Evolutionary conservation across 2,329 filamentous ascomycete species (phyloP), one percentile per base, ranked within the genome.

Genomic region (Thermoascus crustaceus): DNA sequence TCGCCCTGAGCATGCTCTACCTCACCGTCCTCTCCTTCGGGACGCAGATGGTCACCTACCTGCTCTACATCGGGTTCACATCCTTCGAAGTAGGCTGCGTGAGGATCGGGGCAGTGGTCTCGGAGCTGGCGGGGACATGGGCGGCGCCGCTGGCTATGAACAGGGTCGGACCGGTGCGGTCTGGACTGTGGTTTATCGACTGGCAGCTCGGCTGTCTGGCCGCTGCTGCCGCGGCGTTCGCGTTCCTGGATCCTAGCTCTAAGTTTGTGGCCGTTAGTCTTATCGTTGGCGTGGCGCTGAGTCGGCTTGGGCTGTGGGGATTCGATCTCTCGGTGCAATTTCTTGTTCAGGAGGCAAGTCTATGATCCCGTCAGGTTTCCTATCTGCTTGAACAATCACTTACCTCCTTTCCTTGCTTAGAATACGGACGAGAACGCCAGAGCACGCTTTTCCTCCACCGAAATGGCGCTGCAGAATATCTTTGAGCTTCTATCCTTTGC

Each of bases 401-500:
- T 30, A 21, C 19, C 8, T 5, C 14, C 19, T 14, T 19, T 14
- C 7, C 2, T 27, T 11, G 11, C 24, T 1, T 35, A 78, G 74
- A 69, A 72, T 35, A 68, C 80, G 13, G 65, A 72, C 25, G 59
- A 65, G 10, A 57, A 66, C n/a, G 54, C 66, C 24, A 73, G 83
- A n/a, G 82, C 80, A 1, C 62, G 69, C 0, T 87, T 88, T 46
- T 85, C 81, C 0, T 66, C 79, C 0, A 71, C 76, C 5, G 83
- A 88, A 54, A 72, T 77, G 6, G 71, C 76, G 0, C 68, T 78
- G 24, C 82, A 87, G 52, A 86, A 78, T 41, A 45, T 73, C 1
- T 85, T 85, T 41, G 82, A 87, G 54, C 67, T 86, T 31, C 55
- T 78, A 1, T 78, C 80, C 0, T 86, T 76, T 49, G 68, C 68